Base-by-base conservation (phyloP, 176 grass and related monocot genomes). In the Hordeum vulgare region DNA sequence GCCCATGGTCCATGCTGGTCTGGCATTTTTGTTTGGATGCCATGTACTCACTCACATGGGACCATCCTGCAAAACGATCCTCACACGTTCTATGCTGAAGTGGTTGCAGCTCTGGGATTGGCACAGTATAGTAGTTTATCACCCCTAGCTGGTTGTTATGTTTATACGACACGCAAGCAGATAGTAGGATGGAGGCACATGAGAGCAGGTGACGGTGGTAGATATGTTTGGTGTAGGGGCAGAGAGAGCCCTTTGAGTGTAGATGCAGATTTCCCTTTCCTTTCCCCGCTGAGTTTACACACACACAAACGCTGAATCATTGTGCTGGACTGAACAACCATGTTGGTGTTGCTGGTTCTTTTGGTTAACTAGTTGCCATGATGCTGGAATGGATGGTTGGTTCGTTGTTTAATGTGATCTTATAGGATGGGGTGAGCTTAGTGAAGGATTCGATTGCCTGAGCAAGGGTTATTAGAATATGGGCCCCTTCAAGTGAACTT, bases 151-250 rank as follows among this genome's bases (percentile, higher is more conserved):
- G 73, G 62, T 51, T 8, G 76, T 67, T 39, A 54, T 66, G 63
- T 67, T 59, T 66, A 35, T 66, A 82, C 61, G 76, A 18, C 54
- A 23, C 56, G 77, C 39, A 71, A 28, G 42, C 70, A 61, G 76
- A 61, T 80, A 49, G 21, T 80, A 49, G 21, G 61, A 67, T 4
- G n/a, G 65, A 39, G 18, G 25, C 47, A 82, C 88, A 85, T 78
- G 79, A 82, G 74, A 45, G 79, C 65, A 73, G 57, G 72, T 64
- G 64, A 49, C 78, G 28, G 66, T 26, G 56, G 49, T 71, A 71
- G 63, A 71, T 81, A 85, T 67, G 83, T 85, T 89, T 26, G 87
- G 71, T 85, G 62, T 7, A 15, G 34, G 58, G 39, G 51, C 76
- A 42, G 65, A 1, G 65, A 1, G 41, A 45, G 67, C 66, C 51